Evolutionary conservation across 768 basidiomycete genomes (phyloP), one percentile per base, ranked within the genome.

Genomic region (Lyophyllum shimeji): DNA sequence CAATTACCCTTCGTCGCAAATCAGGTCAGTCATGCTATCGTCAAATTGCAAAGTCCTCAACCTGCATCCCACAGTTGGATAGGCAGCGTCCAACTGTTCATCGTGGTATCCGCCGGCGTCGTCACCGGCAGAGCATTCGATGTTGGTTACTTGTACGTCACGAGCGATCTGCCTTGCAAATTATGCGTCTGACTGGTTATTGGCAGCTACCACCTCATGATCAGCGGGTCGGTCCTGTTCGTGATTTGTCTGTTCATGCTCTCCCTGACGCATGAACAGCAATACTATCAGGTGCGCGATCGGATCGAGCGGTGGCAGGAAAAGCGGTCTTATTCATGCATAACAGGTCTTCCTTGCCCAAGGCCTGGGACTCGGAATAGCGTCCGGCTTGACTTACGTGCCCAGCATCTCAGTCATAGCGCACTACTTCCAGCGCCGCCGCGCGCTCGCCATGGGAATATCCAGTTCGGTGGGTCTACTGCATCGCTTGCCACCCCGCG

Each of bases 361-460:
- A 60, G 80, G 79, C 7, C 62, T 83, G 39, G 77, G 71, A 0
- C 65, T 73, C 11, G 82, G 83, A 7, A 68, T 80, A n/a, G 80
- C 75, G 1, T 65, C 67, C 1, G 82, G 81, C 6, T 50, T 82
- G 27, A 60, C 76, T 6, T 83, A 79, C 60, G 63, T 82, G 29
- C 83, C 78, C 54, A 68, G 74, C 15, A 64, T 82, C 59, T 74
- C 75, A 3, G 69, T 83, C 40, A 60, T 82, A 12, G 72, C 78
- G 6, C 82, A 83, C 51, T 76, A 80, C 57, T 85, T 84, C 66
- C 63, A 70, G 27, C 65, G 63, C 17, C 74, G 74, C 4, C 76
- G 79, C 12, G 74, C 76, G 8, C 63, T 82, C 31, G 82, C 79
- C 0, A 79, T 81, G 64, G 77, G 82, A 23, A 69, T 85, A 49